A percentile compares a stretch with the other conserved stretches of the same genome.
These are phyloP conservation scores for Polysphondylium violaceum DNA, from an alignment of 78 protist species.

Conservation along the genomic window DNA sequence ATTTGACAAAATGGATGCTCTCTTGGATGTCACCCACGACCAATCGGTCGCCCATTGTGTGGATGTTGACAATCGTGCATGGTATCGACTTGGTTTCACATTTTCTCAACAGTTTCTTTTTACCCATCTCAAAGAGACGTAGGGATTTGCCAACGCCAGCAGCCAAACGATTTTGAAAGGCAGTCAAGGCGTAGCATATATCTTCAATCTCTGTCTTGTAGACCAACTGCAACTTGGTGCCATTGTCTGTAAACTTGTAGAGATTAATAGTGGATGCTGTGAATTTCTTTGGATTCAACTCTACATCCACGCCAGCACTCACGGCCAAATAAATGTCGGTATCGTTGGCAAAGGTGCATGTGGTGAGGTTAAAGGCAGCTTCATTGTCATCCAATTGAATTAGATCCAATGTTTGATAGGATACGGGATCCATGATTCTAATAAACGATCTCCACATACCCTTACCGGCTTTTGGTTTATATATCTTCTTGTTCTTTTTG, in stretches of 20 bases:
- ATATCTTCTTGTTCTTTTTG: background rate
- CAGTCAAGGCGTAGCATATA: slow-evolving; percentile 89
- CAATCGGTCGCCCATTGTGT: slow-evolving; percentile 87
- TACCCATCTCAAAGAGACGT: slow-evolving; percentile 95
- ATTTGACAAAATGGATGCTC: slow-evolving; percentile 88
- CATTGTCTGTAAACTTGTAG: slow-evolving; percentile 74
- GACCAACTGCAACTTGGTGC: slow-evolving; percentile 71
- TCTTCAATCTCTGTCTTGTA: slow-evolving; percentile 93
- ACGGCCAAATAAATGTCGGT: slow-evolving; percentile 82
- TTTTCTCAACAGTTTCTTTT: slow-evolving; percentile 93
- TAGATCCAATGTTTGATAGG: slow-evolving; percentile 66
- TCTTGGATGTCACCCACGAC: slow-evolving; percentile 93
- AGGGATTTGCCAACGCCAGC: slow-evolving; percentile 91
- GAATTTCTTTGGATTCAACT: slow-evolving; percentile 71
- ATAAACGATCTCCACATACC: slow-evolving; percentile 93
- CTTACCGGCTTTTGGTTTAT: slow-evolving; percentile 72
- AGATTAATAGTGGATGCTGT: slow-evolving; percentile 78
- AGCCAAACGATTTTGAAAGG: slow-evolving; percentile 91
- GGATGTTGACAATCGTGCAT: slow-evolving; percentile 56
- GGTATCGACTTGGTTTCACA: slow-evolving; percentile 90
- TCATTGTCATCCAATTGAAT: slow-evolving; percentile 89
- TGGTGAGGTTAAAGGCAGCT: slow-evolving; percentile 84
- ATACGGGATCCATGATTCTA: slow-evolving; percentile 85
- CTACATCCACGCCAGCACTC: slow-evolving; percentile 90
- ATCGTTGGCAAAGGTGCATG: slow-evolving; percentile 69